These are phyloP conservation scores for Clavispora vitiphila DNA, from an alignment of 805 yeast genomes.

Conservation along the genomic window DNA sequence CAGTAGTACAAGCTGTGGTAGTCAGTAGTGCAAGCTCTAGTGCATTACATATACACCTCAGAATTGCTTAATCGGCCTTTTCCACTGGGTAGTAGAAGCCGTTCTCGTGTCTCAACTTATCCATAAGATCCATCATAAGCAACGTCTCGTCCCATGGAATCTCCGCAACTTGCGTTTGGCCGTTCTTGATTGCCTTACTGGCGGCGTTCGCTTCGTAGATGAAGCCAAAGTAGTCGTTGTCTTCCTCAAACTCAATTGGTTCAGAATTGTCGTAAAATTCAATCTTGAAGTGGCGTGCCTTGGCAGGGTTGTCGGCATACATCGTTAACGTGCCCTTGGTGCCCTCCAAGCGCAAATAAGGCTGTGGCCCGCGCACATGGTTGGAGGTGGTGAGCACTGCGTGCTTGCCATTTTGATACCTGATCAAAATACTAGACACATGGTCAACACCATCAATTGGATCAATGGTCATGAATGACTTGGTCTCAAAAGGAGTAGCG, in stretches of 20 bases:
- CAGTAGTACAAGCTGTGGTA: no score
- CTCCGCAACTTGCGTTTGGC: conserved; percentile 29
- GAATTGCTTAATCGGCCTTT: background rate
- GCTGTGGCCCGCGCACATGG: conserved; percentile 21
- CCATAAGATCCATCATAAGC: conserved; percentile 45
- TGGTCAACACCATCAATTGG: conserved; percentile 38
- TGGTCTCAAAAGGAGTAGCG: conserved; percentile 19
- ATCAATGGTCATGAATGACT: conserved; percentile 32
- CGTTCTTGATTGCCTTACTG: conserved; percentile 40
- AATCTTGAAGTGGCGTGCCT: conserved; percentile 27
- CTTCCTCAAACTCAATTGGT: conserved; percentile 26
- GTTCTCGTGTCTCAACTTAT: conserved; percentile 38
- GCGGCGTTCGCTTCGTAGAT: conserved; percentile 54
- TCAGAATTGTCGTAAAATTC: conserved; percentile 23
- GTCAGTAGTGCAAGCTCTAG: no score
- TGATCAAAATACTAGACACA: conserved; percentile 31
- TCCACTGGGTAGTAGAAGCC: conserved; percentile 44
- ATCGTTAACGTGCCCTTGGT: conserved; percentile 28
- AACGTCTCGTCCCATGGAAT: conserved; percentile 45
- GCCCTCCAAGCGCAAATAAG: conserved; percentile 32
- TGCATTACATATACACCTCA: no score
- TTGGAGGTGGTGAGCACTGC: conserved; percentile 33
- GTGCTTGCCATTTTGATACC: conserved; percentile 37
- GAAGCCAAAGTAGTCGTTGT: conserved; percentile 42
- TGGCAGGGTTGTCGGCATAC: conserved; percentile 29